Percentiles rank a stretch among this genome's conserved stretches.
Conservation (phyloP, 2,329 filamentous ascomycete species). For the Laburnicola sp. region DNA sequence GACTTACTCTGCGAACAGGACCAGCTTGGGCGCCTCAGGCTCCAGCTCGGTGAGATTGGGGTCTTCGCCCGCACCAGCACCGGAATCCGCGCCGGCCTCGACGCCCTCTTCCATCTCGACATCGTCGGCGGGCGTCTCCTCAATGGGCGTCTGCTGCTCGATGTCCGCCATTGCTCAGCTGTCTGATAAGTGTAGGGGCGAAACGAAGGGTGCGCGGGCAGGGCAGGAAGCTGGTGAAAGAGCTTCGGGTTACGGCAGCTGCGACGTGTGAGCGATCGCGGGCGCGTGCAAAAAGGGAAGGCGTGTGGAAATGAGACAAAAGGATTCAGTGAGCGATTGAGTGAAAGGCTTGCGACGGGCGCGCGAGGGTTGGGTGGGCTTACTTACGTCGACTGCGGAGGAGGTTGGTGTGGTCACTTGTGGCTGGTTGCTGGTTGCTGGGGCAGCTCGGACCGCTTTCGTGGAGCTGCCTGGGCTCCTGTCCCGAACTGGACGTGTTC, state of each 20-base stretch:
- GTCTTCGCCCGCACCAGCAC: conserved; percentile 30
- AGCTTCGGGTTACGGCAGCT: background rate
- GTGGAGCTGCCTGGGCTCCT: no score
- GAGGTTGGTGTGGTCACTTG: background rate
- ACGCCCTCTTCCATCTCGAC: conserved; percentile 53
- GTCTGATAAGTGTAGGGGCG: background rate
- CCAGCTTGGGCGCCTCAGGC: conserved; percentile 45
- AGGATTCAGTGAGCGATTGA: background rate
- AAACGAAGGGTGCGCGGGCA: background rate
- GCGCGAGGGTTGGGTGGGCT: background rate
- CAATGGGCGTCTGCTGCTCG: conserved; percentile 34
- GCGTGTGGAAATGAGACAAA: background rate
- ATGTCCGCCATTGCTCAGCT: conserved; percentile 32
- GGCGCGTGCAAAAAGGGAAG: background rate
- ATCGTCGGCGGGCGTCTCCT: conserved; percentile 45
- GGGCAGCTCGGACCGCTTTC: background rate
- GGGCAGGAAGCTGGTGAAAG: background rate
- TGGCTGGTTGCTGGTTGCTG: background rate
- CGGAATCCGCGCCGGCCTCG: conserved; percentile 10
- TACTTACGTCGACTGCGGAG: background rate
- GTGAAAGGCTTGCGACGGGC: background rate
- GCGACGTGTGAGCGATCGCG: background rate
- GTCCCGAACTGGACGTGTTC: no score
- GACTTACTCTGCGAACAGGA: conserved; percentile 53
- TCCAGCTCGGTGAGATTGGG: conserved; percentile 50